Base-by-base conservation (phyloP, 1,284 basidiomycete genomes). In the Microbotryum intermedium region DNA sequence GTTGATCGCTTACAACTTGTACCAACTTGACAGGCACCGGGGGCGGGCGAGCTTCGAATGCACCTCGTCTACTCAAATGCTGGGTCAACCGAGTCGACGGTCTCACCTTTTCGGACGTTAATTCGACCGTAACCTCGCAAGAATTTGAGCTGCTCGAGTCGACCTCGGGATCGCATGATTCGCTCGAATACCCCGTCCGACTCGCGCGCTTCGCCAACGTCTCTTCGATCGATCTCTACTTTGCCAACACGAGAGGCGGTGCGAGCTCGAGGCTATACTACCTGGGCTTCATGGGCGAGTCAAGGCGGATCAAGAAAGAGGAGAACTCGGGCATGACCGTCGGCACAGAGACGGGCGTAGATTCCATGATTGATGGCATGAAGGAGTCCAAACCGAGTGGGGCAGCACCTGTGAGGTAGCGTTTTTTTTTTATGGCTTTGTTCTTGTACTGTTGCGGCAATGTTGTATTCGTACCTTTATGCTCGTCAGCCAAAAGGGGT, bases 251-350 rank as follows among this genome's bases (percentile, higher is more conserved):
- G 2, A 76, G 78, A 4, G 84, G 83, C 2, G 83, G 79, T 28
- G 84, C 86, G 9, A 70, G 75, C 7, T 81, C 84, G 3, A 77
- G 83, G 44, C 74, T 90, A 48, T 90, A 85, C 70, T 90, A 83
- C 71, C 71, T 89, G 53, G 88, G 88, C 16, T 90, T 90, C 78
- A 84, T 83, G 71, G 88, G 88, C 49, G 86, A 88, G 66, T 77
- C 78, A 48, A 77, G 79, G 51, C 77, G 78, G n/a, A 73, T 76
- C 13, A 78, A 80, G 65, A 83, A 81, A 64, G 84, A 87, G 39
- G 57, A 60, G 1, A 54, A 52, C 7, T 65, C 67, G 6, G 57
- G 55, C 13, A 57, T 67, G 59, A 60, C 61, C 1, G 66, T 67
- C 13, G 66, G 66, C 3, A 64, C 66, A 0, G 66, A 67, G 56